Percentiles rank a stretch among this genome's conserved stretches.
phyloP scores from a whole-genome alignment of 2,329 filamentous ascomycete genomes.

The Pseudocercospora crystallina region DNA sequence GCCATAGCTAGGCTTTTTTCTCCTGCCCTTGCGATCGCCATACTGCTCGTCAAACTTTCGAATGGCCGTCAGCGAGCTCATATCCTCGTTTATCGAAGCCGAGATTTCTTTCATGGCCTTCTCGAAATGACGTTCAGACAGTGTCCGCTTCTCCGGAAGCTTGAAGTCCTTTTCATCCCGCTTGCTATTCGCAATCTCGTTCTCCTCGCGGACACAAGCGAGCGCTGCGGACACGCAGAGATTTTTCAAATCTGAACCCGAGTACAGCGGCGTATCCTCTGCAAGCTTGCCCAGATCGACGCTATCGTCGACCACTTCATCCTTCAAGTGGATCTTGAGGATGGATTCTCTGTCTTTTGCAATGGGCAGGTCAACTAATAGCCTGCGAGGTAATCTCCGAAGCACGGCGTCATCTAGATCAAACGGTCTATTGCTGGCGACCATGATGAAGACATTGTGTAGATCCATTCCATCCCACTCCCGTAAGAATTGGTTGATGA shows the following conservation, averaged over 20 bases:
- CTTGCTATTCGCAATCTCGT: constrained; percentile 38
- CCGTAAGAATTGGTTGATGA: constrained; percentile 93
- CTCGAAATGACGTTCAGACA: constrained; percentile 74
- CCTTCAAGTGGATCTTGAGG: constrained; percentile 68
- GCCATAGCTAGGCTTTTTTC: constrained; percentile 37
- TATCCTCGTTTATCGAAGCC: constrained; percentile 90
- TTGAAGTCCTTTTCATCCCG: constrained; percentile 43
- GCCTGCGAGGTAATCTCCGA: constrained; percentile 68
- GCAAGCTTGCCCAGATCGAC: constrained; percentile 66
- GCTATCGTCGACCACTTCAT: constrained; percentile 61
- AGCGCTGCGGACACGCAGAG: constrained; percentile 77
- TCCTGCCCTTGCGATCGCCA: constrained; percentile 71
- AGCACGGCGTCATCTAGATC: constrained; percentile 88
- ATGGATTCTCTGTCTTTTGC: constrained; percentile 67
- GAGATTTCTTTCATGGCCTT: constrained; percentile 84
- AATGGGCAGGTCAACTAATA: constrained; percentile 72
- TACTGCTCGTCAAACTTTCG: constrained; percentile 95
- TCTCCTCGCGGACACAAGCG: constrained; percentile 75
- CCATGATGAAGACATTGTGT: constrained; percentile 88
- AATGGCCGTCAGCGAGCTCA: constrained; percentile 81
- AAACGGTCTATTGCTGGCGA: constrained; percentile 92
- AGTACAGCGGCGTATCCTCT: constrained; percentile 71
- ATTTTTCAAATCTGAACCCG: constrained; percentile 81
- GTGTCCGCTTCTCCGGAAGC: constrained; percentile 67
- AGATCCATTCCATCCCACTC: constrained; percentile 92